phyloP scores from a whole-genome alignment of 495 filamentous ascomycete species.

The Ramalina intermedia region DNA sequence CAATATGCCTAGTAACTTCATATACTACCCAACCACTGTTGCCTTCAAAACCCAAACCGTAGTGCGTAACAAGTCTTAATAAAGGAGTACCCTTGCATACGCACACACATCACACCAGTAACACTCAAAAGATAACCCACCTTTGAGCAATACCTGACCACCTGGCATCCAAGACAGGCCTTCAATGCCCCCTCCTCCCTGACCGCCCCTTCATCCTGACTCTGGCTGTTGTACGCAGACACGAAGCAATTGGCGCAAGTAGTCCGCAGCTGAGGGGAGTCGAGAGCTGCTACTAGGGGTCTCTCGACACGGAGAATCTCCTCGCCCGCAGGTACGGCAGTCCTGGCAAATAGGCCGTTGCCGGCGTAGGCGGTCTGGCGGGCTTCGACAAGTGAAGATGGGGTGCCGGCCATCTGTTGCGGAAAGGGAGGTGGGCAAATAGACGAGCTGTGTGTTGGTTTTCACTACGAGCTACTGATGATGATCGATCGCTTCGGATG shows the following conservation, averaged over 20 bases:
- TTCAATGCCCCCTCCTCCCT: slow-evolving; percentile 21
- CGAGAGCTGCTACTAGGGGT: slow-evolving; percentile 31
- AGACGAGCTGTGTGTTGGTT: no score
- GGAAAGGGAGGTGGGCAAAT: no score
- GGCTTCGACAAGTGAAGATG: no score
- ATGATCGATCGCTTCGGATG: no score
- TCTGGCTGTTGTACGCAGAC: slow-evolving; percentile 10
- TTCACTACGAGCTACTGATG: no score
- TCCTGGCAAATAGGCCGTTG: slow-evolving; percentile 27
- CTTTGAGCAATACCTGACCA: slow-evolving; percentile 52
- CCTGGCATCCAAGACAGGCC: slow-evolving; percentile 46
- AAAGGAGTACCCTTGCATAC: not conserved
- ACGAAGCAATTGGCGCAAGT: slow-evolving; percentile 32
- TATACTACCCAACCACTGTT: no score
- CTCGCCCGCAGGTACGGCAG: slow-evolving; percentile 22
- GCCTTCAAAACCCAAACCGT: no score
- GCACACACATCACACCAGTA: not conserved
- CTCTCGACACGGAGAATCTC: slow-evolving; percentile 25
- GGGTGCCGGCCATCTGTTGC: no score
- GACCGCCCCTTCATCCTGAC: not conserved
- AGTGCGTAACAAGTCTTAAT: no score
- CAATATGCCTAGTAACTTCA: no score
- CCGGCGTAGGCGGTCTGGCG: slow-evolving; percentile 1
- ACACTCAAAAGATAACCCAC: slow-evolving; percentile 21
- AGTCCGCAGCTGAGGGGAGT: slow-evolving; percentile 25